Evolutionary conservation across 139 green algal genomes (phyloP).

Genomic region (Zygnema cylindricum): DNA sequence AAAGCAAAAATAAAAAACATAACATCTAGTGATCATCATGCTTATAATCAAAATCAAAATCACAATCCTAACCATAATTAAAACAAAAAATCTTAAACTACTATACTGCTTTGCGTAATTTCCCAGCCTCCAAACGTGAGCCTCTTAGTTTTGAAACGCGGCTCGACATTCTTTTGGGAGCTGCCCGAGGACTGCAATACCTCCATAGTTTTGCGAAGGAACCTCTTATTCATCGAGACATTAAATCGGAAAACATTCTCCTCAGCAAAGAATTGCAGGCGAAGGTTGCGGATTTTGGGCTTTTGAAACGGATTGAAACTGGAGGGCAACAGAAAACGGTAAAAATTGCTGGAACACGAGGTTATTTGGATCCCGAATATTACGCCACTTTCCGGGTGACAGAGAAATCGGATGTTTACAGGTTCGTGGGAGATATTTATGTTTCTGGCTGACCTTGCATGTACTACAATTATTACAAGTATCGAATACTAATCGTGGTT

Average conservation of each 20-base stretch:
- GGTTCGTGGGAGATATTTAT: no score
- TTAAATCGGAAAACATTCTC: constrained; percentile 40
- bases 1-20: no score
- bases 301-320: constrained; percentile 31
- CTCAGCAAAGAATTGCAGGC: constrained; percentile 8
- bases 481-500: no score
- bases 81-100: no score
- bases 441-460: no score
- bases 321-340: background rate
- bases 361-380: constrained; percentile 57
- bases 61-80: no score
- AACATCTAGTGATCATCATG: no score
- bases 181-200: constrained; percentile 16
- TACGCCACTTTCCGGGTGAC: constrained; percentile 39
- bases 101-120: no score
- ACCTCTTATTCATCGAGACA: constrained; percentile 36
- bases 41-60: no score
- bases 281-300: constrained; percentile 48
- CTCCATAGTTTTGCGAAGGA: constrained; percentile 23
- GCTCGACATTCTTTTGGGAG: constrained; percentile 8
- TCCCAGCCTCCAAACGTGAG: background rate
- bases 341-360: constrained; percentile 33
- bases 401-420: constrained; percentile 50
- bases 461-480: no score
- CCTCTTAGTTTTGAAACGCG: constrained; percentile 2